Evolutionary conservation across 768 basidiomycete species (phyloP), one percentile per base, ranked within the genome.

Genomic region (Lyophyllum atratum): DNA sequence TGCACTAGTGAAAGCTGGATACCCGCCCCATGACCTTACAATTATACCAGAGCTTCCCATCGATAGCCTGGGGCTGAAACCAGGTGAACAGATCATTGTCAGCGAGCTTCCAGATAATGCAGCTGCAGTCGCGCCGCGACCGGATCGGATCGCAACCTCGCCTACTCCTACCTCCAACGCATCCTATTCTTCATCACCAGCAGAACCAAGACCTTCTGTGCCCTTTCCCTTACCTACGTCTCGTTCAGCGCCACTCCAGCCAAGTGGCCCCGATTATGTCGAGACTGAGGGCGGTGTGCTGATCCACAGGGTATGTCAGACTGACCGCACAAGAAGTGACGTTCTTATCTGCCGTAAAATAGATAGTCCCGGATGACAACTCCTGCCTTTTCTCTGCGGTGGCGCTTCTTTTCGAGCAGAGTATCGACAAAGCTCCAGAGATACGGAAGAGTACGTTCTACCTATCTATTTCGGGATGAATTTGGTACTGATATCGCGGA

Each of bases 321-420:
- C 25, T 21, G n/a, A n/a, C n/a, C n/a, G n/a, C n/a, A n/a, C n/a
- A n/a, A n/a, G n/a, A n/a, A n/a, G 12, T 14, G 6, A 1, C 34
- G 28, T 48, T 15, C 46, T 31, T 26, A 10, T 22, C 54, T 4
- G 11, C 11, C 17, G 34, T 5, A 15, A 15, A 14, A 19, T 31
- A 45, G 59, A 34, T 94, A 54, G 93, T 96, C 17, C 95, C 95
- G n/a, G 96, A 98, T 66, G 96, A 98, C 73, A 98, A 98, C 66
- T 91, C 93, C 1, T 98, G 96, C 70, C 76, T 98, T 28, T 98
- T 98, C 75, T 90, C 90, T 3, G 86, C 94, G 2, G 78, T 93
- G 44, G 92, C 91, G 15, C 75, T 96, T 40, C 77, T 96, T 1
- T 95, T 98, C 64, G 86, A 89, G 66, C 93, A 95, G 65, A 85